Evolutionary conservation across 2,329 filamentous ascomycete species (phyloP), one percentile per base, ranked within the genome.

Genomic region (Penicillium paneum): DNA sequence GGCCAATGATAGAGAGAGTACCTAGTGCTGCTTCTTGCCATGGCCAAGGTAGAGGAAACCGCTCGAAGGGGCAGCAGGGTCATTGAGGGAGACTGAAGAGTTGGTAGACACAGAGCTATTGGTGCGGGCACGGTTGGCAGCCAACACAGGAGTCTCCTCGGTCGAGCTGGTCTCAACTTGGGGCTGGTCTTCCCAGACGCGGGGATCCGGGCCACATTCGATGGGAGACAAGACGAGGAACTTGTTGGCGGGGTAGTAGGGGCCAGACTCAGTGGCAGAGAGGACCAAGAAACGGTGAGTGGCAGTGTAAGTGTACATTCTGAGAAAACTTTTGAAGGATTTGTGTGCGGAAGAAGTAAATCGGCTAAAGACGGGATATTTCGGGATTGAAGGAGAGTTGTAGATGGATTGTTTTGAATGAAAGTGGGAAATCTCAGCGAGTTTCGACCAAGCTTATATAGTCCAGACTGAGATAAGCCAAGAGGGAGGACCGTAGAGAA

Each of bases 231-330:
- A 54, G 39, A 64, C 61, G 10, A 66, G 62, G 62, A 66, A 66
- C 51, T 64, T 58, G 55, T 59, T 60, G 46, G 41, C 45, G 8
- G 64, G 56, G 49, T 60, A 44, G 35, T 60, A 61, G 1, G 63
- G 63, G 11, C 52, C 53, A 48, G 58, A 59, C 38, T 49, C 55
- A 32, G 51, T 31, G 42, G 62, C 62, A 44, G 64, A 67, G 50
- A 67, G 65, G 32, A 71, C 63, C 55, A 71, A 64, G 60, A 70
- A 71, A 49, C 66, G 65, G 59, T 58, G 52, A 55, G 65, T 61
- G 52, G 68, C 59, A 51, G 67, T 67, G 50, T 61, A 41, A 58
- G 67, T 61, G 56, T 65, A 67, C 68, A 71, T 71, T 56, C 55
- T 70, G 60, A 40, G 41, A 47, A 48, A 42, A 32, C n/a, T 45